A percentile compares a stretch with the other conserved stretches of the same genome.
phyloP scores from a whole-genome alignment of 148 eudicot genomes.

The Chenopodium berlandieri region DNA sequence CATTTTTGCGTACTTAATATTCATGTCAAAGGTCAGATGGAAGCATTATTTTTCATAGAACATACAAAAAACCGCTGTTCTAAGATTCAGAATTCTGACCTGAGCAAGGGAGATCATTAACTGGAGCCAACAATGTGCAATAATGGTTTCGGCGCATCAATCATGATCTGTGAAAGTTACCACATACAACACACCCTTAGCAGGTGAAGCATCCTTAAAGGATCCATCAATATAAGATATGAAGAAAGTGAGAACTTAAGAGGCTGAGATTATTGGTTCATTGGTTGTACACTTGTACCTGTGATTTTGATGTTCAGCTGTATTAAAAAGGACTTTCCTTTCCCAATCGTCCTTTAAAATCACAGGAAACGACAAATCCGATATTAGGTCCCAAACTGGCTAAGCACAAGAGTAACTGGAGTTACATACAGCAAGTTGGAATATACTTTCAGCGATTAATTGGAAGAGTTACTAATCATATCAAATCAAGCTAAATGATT shows the following conservation, averaged over 20 bases:
- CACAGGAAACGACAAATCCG: neutral
- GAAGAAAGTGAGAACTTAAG: neutral
- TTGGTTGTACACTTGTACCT: neutral
- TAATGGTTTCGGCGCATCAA: neutral
- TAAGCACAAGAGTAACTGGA: neutral
- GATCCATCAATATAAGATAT: no score
- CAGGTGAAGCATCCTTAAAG: neutral
- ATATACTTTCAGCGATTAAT: neutral
- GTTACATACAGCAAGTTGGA: neutral
- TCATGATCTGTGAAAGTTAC: neutral
- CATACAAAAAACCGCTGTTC: neutral
- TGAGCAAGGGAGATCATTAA: neutral
- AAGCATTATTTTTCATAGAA: neutral
- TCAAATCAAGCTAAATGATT: neutral
- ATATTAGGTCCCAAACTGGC: neutral
- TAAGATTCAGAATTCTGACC: slow-evolving; percentile 1
- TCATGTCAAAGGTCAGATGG: neutral
- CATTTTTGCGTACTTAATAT: slow-evolving; percentile 21
- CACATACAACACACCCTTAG: neutral
- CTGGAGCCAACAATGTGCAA: neutral
- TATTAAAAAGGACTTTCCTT: neutral
- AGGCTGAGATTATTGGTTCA: neutral
- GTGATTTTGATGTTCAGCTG: neutral
- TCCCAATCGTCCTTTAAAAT: neutral
- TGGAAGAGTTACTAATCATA: neutral